Base-by-base conservation (phyloP, 768 basidiomycete genomes). In the Tricholoma furcatifolium region DNA sequence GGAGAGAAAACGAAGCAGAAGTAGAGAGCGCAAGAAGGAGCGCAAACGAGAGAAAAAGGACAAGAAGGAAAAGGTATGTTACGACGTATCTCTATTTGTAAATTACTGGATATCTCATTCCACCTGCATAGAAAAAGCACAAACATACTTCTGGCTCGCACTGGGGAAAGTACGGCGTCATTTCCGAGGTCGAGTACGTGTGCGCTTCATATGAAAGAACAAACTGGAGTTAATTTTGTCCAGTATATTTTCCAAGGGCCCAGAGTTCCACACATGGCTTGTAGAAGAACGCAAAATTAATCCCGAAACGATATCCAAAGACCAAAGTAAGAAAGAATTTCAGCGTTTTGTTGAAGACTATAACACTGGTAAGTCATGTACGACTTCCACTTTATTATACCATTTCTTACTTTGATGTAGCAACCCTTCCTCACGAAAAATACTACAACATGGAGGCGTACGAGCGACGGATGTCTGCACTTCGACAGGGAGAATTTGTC, bases 391-490 rank as follows among this genome's bases (percentile, higher is more conserved):
- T 51, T 20, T 15, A 6, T 50, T 8, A 18, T 31, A 32, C 38
- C 10, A 9, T 23, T 4, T 10, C 32, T 27, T 31, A 46, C 17
- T 39, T 35, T 43, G 31, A 8, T 47, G 17, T 51, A 93, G 93
- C 93, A 12, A 97, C 94, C 3, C 77, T 97, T 2, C 91, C 94
- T 9, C 89, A 96, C 62, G 93, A 95, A 67, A 97, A 97, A 67
- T 97, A 94, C 68, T 96, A 96, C 68, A 82, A 94, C 63, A 92
- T 95, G 81, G 84, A 83, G 50, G 79, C 82, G 5, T 93, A 93
- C 65, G 91, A 94, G 55, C 75, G 75, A 18, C 85, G 91, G 43
- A 96, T 96, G 94, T 68, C 81, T 34, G 84, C 91, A 18, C 71
- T 96, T 44, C 84, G 93, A 41, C 77, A 84, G n/a, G 94, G 94